A percentile compares a stretch with the other conserved stretches of the same genome.
Evolutionary conservation across 2,329 filamentous ascomycete species (phyloP).

Genomic region (Gnomoniopsis smithogilvyi): DNA sequence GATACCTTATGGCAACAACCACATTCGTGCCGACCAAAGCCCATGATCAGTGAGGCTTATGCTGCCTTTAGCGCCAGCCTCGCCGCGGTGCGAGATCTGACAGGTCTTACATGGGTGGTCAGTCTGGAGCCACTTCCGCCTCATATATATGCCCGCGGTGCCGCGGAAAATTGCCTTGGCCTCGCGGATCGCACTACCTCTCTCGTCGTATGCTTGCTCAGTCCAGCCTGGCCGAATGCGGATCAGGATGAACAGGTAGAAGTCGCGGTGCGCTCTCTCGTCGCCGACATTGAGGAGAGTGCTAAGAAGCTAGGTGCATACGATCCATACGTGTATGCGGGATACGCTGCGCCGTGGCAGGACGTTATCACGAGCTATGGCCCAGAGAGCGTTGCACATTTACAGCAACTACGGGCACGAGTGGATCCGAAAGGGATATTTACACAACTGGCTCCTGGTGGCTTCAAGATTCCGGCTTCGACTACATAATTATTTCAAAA

Average conservation of each 20-base stretch:
- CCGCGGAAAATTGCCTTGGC: not conserved
- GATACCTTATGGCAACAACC: constrained; percentile 2
- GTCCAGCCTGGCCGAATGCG: not conserved
- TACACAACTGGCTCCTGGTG: constrained; percentile 16
- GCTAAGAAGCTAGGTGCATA: constrained; percentile 18
- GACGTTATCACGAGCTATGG: constrained; percentile 21
- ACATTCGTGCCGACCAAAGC: not conserved
- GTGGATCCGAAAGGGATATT: constrained; percentile 20
- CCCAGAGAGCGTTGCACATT: constrained; percentile 15
- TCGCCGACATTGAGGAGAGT: not conserved
- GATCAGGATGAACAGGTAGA: not conserved
- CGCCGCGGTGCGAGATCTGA: not conserved
- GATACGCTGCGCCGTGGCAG: constrained; percentile 24
- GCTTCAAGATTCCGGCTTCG: constrained; percentile 17
- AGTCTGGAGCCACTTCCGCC: constrained; percentile 5
- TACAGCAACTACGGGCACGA: constrained; percentile 12
- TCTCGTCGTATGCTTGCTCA: not conserved
- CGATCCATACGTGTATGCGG: constrained; percentile 21
- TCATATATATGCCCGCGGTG: constrained; percentile 1
- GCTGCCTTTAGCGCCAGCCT: not conserved
- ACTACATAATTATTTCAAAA: not conserved
- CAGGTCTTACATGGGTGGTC: not conserved
- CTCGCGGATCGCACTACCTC: not conserved
- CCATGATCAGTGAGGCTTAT: constrained; percentile 2
- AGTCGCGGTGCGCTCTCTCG: not conserved